These are phyloP conservation scores for Trifolium repens DNA, from an alignment of 306 rosid species.

Conservation along the genomic window DNA sequence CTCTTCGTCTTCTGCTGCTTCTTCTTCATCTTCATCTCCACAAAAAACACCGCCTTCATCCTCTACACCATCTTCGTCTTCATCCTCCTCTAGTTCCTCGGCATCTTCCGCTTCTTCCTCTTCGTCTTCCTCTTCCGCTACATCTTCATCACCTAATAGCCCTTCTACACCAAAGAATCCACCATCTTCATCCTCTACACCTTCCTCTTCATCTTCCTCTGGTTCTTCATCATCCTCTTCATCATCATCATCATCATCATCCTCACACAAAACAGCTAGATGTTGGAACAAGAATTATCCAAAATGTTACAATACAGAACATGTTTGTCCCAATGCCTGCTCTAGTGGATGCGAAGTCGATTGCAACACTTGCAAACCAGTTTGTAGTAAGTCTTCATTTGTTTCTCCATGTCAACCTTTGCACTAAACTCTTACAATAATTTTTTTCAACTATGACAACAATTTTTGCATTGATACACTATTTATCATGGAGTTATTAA, in stretches of 20 bases:
- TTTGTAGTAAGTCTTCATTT: slow-evolving; percentile 59
- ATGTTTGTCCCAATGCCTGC: slow-evolving; percentile 58
- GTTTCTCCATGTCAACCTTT: background rate
- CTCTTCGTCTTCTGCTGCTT: background rate
- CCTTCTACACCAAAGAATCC: background rate
- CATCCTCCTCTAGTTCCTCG: background rate
- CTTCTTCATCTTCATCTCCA: background rate
- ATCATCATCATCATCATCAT: background rate
- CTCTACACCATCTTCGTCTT: background rate
- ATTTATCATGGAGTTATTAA: background rate
- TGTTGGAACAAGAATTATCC: slow-evolving; percentile 53
- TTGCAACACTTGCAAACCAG: slow-evolving; percentile 65
- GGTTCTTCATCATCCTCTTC: background rate
- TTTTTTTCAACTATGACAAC: no score
- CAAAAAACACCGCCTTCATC: background rate
- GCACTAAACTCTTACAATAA: background rate
- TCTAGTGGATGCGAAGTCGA: slow-evolving; percentile 66
- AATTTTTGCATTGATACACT: background rate
- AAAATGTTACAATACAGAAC: slow-evolving; percentile 50
- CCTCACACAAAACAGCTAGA: slow-evolving; percentile 42
- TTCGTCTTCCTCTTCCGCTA: background rate
- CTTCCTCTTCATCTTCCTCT: background rate
- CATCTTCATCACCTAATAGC: background rate
- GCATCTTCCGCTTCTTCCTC: background rate
- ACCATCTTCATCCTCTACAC: background rate